Conservation (phyloP, 345 rosid species). For the Acer yangbiense region DNA sequence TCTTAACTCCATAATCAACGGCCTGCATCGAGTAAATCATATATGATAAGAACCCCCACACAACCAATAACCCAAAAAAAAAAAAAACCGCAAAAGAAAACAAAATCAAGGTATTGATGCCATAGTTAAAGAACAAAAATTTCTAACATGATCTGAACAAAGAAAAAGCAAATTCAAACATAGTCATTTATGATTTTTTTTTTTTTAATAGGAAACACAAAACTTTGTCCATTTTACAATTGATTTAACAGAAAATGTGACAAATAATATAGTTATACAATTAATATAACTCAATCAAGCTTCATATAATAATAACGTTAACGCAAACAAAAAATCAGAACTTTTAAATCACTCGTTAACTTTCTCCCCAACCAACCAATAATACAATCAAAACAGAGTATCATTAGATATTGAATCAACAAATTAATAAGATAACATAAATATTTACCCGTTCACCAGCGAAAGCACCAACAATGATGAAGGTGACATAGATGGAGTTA, state of each 20-base stretch:
- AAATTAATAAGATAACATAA: neutral
- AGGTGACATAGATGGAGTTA: slow-evolving; percentile 89
- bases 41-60: slow-evolving; percentile 6
- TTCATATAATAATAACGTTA: neutral
- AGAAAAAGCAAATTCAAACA: neutral
- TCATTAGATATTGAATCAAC: neutral
- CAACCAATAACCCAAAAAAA: neutral
- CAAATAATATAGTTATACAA: neutral
- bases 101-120: too few relatives aligned
- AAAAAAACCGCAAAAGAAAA: neutral
- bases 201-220: neutral
- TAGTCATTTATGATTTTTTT: too few relatives aligned
- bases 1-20: slow-evolving; percentile 94
- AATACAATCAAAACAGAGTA: slow-evolving; percentile 2
- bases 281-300: neutral
- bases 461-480: slow-evolving; percentile 95
- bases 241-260: neutral
- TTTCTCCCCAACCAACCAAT: slow-evolving; percentile 2
- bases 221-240: too few relatives aligned
- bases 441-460: slow-evolving; percentile 75
- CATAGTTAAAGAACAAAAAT: neutral
- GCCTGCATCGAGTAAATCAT: slow-evolving; percentile 54
- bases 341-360: neutral
- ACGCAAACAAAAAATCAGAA: neutral
- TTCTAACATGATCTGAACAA: neutral